These are phyloP conservation scores for Vicia faba DNA, from an alignment of 306 rosid genomes.

Conservation along the genomic window DNA sequence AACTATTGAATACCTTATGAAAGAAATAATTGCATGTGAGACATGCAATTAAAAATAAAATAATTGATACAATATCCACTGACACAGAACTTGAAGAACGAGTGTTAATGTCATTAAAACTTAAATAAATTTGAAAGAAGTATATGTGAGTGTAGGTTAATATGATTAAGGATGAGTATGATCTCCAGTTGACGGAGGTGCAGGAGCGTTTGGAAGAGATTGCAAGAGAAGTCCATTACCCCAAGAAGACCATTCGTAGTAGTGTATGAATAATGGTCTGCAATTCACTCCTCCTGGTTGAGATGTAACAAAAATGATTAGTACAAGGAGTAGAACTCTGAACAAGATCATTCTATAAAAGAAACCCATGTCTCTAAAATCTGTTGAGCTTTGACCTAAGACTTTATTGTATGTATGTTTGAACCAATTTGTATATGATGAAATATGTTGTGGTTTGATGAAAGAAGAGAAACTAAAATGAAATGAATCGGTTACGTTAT, in stretches of 20 bases:
- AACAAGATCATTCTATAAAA: slow-evolving; percentile 18
- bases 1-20: background rate
- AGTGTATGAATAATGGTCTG: slow-evolving; percentile 37
- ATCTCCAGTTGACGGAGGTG: too few species aligned
- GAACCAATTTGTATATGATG: too few species aligned
- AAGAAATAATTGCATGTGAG: background rate
- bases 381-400: too few species aligned
- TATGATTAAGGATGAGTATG: too few species aligned
- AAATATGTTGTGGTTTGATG: slow-evolving; percentile 5
- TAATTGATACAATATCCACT: slow-evolving; percentile 1
- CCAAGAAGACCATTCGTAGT: background rate
- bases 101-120: too few species aligned
- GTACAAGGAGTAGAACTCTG: slow-evolving; percentile 19
- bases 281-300: slow-evolving; percentile 33
- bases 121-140: too few species aligned
- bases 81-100: background rate
- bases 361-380: slow-evolving; percentile 9
- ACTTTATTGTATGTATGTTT: background rate
- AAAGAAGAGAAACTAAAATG: too few species aligned
- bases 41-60: slow-evolving; percentile 19
- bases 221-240: slow-evolving; percentile 28
- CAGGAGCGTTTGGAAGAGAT: slow-evolving; percentile 31
- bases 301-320: slow-evolving; percentile 22
- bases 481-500: too few species aligned
- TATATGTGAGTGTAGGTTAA: too few species aligned